A percentile compares a stretch with the other conserved stretches of the same genome.
phyloP scores from a whole-genome alignment of 179 eudicot genomes.

The Spinacia oleracea region DNA sequence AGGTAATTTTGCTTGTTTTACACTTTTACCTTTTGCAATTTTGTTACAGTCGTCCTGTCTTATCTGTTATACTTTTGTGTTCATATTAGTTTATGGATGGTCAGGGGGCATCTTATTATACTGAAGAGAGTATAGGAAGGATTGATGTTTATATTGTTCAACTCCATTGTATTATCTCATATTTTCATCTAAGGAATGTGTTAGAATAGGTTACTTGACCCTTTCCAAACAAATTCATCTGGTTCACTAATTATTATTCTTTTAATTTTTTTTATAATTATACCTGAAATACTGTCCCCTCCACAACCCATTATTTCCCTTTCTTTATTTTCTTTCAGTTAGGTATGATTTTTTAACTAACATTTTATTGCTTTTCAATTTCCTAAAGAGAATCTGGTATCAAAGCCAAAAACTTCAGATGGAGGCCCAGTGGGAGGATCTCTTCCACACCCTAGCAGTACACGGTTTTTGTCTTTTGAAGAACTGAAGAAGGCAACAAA shows the following conservation, averaged over 20 bases:
- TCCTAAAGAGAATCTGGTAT: conserved; percentile 34
- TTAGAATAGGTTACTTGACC: not conserved
- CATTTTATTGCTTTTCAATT: conserved; percentile 5
- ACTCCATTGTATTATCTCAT: not conserved
- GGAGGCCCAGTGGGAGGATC: conserved; percentile 61
- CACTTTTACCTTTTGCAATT: not conserved
- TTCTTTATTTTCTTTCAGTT: not conserved
- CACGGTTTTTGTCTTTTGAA: conserved; percentile 80
- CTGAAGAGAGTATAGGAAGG: not conserved
- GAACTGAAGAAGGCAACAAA: conserved; percentile 93
- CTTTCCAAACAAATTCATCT: not conserved
- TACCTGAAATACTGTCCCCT: not conserved
- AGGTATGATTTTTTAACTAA: not conserved
- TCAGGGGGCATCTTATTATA: not conserved
- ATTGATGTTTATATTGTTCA: not conserved
- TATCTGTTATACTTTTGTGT: not conserved
- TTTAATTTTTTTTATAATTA: too few species aligned
- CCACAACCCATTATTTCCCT: not conserved
- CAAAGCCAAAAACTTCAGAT: conserved; percentile 52
- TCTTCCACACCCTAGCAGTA: conserved; percentile 80
- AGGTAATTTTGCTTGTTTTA: not conserved
- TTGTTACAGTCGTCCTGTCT: not conserved
- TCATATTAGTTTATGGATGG: not conserved
- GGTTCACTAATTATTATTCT: too few species aligned
- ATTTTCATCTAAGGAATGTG: not conserved